Evolutionary conservation across 345 rosid species (phyloP).

Genomic region (Arabidopsis arenosa): DNA sequence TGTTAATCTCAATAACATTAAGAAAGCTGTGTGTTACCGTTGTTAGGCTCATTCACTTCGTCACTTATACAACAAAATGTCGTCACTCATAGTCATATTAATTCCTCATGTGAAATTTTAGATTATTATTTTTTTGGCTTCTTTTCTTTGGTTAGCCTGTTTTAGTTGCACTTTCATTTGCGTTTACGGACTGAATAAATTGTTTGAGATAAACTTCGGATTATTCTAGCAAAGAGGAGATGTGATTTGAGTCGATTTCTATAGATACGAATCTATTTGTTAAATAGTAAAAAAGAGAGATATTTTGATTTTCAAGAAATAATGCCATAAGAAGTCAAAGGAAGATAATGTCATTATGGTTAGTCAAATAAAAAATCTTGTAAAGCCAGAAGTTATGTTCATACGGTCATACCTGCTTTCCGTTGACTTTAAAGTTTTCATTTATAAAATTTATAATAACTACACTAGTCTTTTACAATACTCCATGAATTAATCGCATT

Average conservation of each 20-base stretch:
- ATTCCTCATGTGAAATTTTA: not conserved
- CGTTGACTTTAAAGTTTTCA: constrained; percentile 32
- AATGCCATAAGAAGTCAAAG: constrained; percentile 17
- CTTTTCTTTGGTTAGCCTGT: not conserved
- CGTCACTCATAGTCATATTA: not conserved
- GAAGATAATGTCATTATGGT: constrained; percentile 10
- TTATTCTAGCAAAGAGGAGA: not conserved
- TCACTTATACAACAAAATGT: no score
- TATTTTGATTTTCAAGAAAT: not conserved
- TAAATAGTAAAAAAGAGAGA: not conserved
- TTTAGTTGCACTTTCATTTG: not conserved
- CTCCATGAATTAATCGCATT: not conserved
- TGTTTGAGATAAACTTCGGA: constrained; percentile 15
- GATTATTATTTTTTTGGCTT: not conserved
- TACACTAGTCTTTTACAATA: not conserved
- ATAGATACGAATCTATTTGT: not conserved
- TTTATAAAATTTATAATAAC: no score
- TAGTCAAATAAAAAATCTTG: constrained; percentile 21
- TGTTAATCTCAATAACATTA: no score
- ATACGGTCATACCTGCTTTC: constrained; percentile 8
- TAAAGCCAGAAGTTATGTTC: not conserved
- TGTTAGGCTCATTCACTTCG: not conserved
- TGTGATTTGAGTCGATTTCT: not conserved
- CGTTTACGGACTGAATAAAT: not conserved
- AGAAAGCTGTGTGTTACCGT: not conserved